Conservation (phyloP, 2,329 filamentous ascomycete genomes). For the Colletotrichum sp. region DNA sequence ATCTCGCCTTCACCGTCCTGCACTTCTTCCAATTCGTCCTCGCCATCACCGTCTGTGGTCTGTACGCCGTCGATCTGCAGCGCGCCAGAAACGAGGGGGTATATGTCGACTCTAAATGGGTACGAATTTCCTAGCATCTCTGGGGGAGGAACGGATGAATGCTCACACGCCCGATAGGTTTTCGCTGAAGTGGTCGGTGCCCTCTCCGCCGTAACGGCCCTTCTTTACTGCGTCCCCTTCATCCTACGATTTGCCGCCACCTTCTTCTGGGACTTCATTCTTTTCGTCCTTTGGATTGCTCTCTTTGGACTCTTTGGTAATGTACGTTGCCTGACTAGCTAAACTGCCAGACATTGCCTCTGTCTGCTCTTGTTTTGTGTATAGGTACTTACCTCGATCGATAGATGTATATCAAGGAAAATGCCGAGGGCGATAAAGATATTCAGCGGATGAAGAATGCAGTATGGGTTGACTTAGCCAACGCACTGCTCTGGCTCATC, state of each 20-base stretch:
- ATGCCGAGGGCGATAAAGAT: conserved; percentile 66
- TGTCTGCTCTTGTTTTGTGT: not conserved
- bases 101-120: conserved; percentile 72
- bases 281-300: conserved; percentile 81
- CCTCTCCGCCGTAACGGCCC: conserved; percentile 67
- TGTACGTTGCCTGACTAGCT: conserved; percentile 35
- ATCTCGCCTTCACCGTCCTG: conserved; percentile 63
- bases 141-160: not conserved
- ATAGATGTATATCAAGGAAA: conserved; percentile 73
- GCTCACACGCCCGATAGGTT: conserved; percentile 45
- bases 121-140: conserved; percentile 38
- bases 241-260: conserved; percentile 57
- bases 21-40: conserved; percentile 80
- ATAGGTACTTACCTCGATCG: not conserved
- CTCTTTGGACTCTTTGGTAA: conserved; percentile 85
- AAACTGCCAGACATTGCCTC: not conserved
- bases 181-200: conserved; percentile 76
- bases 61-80: conserved; percentile 76
- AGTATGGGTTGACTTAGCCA: conserved; percentile 81
- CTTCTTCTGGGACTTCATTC: conserved; percentile 72
- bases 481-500: conserved; percentile 77
- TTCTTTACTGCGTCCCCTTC: conserved; percentile 70
- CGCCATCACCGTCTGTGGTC: conserved; percentile 76
- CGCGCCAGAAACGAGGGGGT: conserved; percentile 52
- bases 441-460: conserved; percentile 83